A percentile compares a stretch with the other conserved stretches of the same genome.
Conservation (phyloP, 1,284 basidiomycete genomes). For the Anthracocystis walkeri region DNA sequence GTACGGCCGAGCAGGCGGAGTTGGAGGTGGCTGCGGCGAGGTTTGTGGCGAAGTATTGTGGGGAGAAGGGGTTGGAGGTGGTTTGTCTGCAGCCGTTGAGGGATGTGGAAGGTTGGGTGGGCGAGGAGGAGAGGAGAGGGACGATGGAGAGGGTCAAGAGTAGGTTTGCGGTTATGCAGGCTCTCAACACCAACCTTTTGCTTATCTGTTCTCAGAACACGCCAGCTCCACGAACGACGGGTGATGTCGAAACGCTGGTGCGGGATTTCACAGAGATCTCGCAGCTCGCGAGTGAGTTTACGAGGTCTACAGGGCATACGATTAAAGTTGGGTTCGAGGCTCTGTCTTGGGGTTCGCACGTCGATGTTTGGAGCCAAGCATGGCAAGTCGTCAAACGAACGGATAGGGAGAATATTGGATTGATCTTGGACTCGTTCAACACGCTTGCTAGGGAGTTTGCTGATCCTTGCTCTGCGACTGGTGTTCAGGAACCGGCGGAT, state of each 20-base stretch:
- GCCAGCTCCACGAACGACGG: slow-evolving; percentile 11
- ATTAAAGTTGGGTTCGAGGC: slow-evolving; percentile 45
- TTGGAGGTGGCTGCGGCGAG: slow-evolving; percentile 56
- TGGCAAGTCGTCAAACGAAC: slow-evolving; percentile 61
- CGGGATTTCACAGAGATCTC: slow-evolving; percentile 25
- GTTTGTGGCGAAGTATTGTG: slow-evolving; percentile 50
- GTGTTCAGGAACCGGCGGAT: slow-evolving; percentile 23
- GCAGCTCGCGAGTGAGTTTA: slow-evolving; percentile 12
- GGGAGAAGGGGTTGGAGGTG: slow-evolving; percentile 50
- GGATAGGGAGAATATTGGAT: slow-evolving; percentile 65
- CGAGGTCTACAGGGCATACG: background rate
- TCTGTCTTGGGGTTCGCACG: slow-evolving; percentile 49
- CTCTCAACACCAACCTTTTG: slow-evolving; percentile 26
- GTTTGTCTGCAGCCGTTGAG: slow-evolving; percentile 69
- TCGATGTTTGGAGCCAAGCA: slow-evolving; percentile 64
- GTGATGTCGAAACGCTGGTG: slow-evolving; percentile 8
- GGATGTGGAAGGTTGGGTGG: slow-evolving; percentile 67
- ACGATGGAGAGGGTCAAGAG: slow-evolving; percentile 31
- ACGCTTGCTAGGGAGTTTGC: slow-evolving; percentile 69
- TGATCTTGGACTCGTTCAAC: slow-evolving; percentile 70
- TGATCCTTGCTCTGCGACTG: slow-evolving; percentile 35
- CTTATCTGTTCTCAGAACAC: slow-evolving; percentile 37
- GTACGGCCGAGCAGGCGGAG: slow-evolving; percentile 14
- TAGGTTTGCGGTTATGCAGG: slow-evolving; percentile 54
- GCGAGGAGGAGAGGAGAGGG: background rate